Base-by-base conservation (phyloP, 2,329 filamentous ascomycete genomes). In the Xylaria sp. region DNA sequence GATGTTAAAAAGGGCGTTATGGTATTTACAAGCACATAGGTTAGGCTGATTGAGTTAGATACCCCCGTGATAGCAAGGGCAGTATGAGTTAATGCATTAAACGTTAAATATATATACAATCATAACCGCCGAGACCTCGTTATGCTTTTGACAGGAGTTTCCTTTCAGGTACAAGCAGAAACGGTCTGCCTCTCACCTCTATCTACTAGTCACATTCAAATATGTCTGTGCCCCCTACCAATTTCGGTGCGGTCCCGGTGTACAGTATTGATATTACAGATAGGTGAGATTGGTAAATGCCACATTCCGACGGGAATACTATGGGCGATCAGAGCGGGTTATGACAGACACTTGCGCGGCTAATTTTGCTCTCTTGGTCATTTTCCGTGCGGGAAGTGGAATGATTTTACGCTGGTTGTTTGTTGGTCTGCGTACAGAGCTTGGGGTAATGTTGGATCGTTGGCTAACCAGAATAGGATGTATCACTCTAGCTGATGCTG, bases 61-160 rank as follows among this genome's bases (percentile, higher is more conserved):
- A 71, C 70, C 70, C 69, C 51, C 40, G n/a, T 44, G 23, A 70
- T 60, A 54, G 68, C 58, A 54, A 69, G n/a, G n/a, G n/a, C n/a
- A n/a, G 40, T n/a, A 63, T 67, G n/a, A 55, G 50, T 51, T 32
- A 63, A 37, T 58, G 32, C n/a, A 37, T 51, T 55, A 44, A 12
- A 47, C 35, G 5, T 37, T 47, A 9, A 21, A 47, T 21, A 35
- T 55, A 32, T 44, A 60, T 37, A 42, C 29, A 18, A 37, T 35
- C 10, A 9, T 3, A 2, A 29, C 21, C 16, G 44, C 3, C 40
- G 3, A 2, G 5, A 16, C 12, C 25, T 42, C 16, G 35, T 2
- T 18, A 12, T 35, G n/a, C 18, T 44, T 29, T 50, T 9, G 21
- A 55, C 5, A 37, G 16, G 32, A 55, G 23, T 18, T 25, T 32